These are phyloP conservation scores for Chaetothyriales sp. DNA, from an alignment of 2,329 filamentous ascomycete species.

Conservation along the genomic window DNA sequence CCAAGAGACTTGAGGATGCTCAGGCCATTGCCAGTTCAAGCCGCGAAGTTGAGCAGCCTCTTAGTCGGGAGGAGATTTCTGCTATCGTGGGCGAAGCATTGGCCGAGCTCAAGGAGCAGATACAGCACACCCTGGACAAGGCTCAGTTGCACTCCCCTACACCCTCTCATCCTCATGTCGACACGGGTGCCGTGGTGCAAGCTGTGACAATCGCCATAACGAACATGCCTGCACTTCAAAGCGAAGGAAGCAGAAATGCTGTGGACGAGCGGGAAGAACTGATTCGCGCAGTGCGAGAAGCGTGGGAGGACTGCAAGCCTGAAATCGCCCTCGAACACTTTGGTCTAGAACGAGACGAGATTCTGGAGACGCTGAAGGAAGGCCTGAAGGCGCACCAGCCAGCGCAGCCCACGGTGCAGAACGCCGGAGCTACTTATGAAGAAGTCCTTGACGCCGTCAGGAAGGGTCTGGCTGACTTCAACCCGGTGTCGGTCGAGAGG, in stretches of 20 bases:
- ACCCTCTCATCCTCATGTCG: conserved; percentile 48
- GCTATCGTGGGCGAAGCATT: conserved; percentile 68
- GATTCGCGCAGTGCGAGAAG: conserved; percentile 70
- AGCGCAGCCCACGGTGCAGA: conserved; percentile 20
- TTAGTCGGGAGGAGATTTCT: conserved; percentile 54
- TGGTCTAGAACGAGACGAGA: conserved; percentile 77
- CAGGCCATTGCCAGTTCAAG: conserved; percentile 31
- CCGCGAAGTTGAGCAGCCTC: conserved; percentile 31
- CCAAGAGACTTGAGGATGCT: conserved; percentile 65
- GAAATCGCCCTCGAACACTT: conserved; percentile 84
- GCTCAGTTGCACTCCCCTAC: conserved; percentile 53
- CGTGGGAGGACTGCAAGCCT: conserved; percentile 87
- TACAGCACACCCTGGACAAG: conserved; percentile 65
- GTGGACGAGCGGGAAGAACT: conserved; percentile 67
- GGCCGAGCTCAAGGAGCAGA: conserved; percentile 66
- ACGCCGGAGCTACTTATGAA: conserved; percentile 55
- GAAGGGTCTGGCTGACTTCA: conserved; percentile 70
- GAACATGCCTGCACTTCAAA: conserved; percentile 44
- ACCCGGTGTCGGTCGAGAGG: conserved; percentile 55
- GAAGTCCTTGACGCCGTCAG: conserved; percentile 75
- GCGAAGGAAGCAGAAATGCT: conserved; percentile 35
- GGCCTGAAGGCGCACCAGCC: conserved; percentile 60
- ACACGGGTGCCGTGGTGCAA: conserved; percentile 74
- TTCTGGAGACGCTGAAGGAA: conserved; percentile 71
- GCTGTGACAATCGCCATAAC: conserved; percentile 61